Evolutionary conservation across 2,329 filamentous ascomycete genomes (phyloP).

Genomic region (Verticillium tricorpus): DNA sequence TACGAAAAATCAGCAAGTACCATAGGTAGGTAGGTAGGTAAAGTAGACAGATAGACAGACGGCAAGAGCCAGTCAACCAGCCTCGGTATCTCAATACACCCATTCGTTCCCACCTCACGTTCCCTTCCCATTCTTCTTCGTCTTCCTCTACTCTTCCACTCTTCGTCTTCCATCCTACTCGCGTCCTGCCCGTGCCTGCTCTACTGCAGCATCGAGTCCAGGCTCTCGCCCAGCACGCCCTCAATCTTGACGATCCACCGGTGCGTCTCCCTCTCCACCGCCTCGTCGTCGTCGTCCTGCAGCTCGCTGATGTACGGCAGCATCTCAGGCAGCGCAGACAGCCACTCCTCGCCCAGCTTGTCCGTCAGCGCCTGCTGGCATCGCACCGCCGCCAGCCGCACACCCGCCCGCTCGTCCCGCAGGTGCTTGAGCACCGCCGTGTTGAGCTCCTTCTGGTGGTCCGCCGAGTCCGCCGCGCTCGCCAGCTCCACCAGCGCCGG

Average conservation of each 20-base stretch:
- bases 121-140: background rate
- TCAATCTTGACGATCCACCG: constrained; percentile 91
- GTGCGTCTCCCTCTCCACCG: constrained; percentile 83
- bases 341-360: constrained; percentile 86
- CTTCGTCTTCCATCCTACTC: background rate
- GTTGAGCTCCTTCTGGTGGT: constrained; percentile 91
- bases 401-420: constrained; percentile 64
- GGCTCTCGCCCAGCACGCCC: constrained; percentile 79
- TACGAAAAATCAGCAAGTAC: too few relatives aligned
- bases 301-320: constrained; percentile 92
- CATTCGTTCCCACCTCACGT: too few relatives aligned
- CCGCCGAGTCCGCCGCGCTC: constrained; percentile 73
- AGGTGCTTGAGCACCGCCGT: constrained; percentile 71
- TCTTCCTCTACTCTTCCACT: background rate
- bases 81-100: too few relatives aligned
- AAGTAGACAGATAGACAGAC: too few relatives aligned
- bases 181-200: constrained; percentile 17
- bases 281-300: constrained; percentile 94
- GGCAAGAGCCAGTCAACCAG: too few relatives aligned
- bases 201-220: constrained; percentile 89
- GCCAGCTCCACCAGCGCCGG: constrained; percentile 78
- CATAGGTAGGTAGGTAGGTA: too few relatives aligned
- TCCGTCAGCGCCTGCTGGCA: constrained; percentile 77
- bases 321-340: constrained; percentile 89
- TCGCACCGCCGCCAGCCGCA: constrained; percentile 77